A percentile compares a stretch with the other conserved stretches of the same genome.
phyloP scores from a whole-genome alignment of 2,329 filamentous ascomycete genomes.

The Paecilomyces fulvus region DNA sequence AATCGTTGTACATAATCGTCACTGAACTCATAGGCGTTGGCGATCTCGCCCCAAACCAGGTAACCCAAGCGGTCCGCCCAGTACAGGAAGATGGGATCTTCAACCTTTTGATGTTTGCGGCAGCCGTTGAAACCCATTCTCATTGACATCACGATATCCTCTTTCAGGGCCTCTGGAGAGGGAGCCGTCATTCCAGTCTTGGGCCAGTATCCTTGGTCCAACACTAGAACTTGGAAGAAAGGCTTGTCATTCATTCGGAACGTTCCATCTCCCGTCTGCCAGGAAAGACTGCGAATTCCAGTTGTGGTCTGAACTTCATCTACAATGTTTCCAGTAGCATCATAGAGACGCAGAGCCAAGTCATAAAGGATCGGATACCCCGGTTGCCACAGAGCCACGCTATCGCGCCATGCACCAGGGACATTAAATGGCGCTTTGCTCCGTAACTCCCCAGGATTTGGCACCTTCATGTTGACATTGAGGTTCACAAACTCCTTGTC shows the following conservation, averaged over 20 bases:
- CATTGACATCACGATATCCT: slow-evolving; percentile 56
- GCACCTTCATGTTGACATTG: slow-evolving; percentile 43
- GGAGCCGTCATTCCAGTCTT: slow-evolving; percentile 60
- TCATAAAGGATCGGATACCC: slow-evolving; percentile 57
- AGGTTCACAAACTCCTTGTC: slow-evolving; percentile 44
- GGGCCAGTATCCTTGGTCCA: slow-evolving; percentile 66
- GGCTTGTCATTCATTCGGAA: slow-evolving; percentile 60
- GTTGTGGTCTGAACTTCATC: slow-evolving; percentile 54
- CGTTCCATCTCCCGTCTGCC: slow-evolving; percentile 49
- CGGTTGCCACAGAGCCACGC: slow-evolving; percentile 61
- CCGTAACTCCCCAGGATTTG: slow-evolving; percentile 14
- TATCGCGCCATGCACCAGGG: slow-evolving; percentile 47
- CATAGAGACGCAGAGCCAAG: slow-evolving; percentile 45
- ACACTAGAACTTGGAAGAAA: slow-evolving; percentile 56
- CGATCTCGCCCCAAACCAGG: slow-evolving; percentile 65
- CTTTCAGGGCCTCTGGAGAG: slow-evolving; percentile 56
- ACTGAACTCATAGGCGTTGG: slow-evolving; percentile 55
- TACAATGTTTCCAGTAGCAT: slow-evolving; percentile 12
- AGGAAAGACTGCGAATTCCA: slow-evolving; percentile 53
- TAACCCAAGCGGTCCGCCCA: slow-evolving; percentile 59
- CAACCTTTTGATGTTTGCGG: slow-evolving; percentile 59
- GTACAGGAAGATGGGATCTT: slow-evolving; percentile 57
- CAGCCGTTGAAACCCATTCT: slow-evolving; percentile 60
- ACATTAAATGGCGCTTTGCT: slow-evolving; percentile 28
- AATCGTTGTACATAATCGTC: slow-evolving; percentile 52